phyloP scores from a whole-genome alignment of 257 asterid genomes.

The Solanum tarapatanum region DNA sequence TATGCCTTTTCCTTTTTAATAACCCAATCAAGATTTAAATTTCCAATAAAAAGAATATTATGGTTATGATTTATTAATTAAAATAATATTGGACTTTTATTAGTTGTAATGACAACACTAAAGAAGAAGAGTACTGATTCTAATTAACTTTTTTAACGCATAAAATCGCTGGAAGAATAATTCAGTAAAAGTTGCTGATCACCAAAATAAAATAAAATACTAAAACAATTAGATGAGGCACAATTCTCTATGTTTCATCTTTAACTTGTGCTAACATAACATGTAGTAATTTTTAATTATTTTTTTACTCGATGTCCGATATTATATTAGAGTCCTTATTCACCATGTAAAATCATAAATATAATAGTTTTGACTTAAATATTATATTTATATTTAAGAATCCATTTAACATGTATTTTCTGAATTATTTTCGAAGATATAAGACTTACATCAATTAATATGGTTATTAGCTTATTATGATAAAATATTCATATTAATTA shows the following conservation, averaged over 20 bases:
- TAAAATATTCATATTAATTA: no score
- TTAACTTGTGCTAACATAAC: not conserved
- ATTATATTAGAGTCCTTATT: not conserved
- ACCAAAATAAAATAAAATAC: not conserved
- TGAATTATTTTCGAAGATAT: not conserved
- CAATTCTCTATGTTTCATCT: not conserved
- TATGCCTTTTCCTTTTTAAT: not conserved
- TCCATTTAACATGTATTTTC: not conserved
- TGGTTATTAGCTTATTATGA: no score
- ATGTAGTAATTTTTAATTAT: not conserved
- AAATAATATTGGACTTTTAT: not conserved
- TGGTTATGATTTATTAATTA: not conserved
- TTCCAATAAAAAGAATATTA: not conserved
- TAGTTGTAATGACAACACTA: not conserved
- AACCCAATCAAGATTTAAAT: not conserved
- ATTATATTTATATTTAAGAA: not conserved
- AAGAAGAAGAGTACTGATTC: constrained; percentile 1
- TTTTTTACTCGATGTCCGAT: not conserved
- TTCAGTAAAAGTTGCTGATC: not conserved
- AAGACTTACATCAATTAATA: not conserved
- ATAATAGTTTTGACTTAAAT: not conserved
- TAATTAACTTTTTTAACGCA: not conserved
- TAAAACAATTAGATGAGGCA: not conserved
- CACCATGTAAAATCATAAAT: accelerated
- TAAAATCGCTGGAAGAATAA: constrained; percentile 1